Conservation (phyloP, 2,329 filamentous ascomycete genomes). For the Hymenoscyphus infarciens region DNA sequence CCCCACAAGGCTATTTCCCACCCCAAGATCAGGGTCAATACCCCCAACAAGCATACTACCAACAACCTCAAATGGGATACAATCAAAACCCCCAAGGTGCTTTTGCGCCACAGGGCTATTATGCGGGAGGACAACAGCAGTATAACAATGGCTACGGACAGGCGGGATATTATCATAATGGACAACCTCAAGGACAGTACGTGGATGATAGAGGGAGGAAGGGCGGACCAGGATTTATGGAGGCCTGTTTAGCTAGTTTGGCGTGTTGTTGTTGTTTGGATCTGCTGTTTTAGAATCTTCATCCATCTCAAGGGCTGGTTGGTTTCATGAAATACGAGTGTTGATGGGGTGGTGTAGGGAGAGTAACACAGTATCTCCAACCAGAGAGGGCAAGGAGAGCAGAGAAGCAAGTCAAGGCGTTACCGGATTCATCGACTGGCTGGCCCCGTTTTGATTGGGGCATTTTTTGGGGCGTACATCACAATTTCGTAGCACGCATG, state of each 20-base stretch:
- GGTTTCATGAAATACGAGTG: too few relatives aligned
- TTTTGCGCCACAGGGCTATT: slow-evolving; percentile 19
- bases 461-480: not conserved
- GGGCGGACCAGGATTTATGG: slow-evolving; percentile 38
- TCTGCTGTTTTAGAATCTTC: slow-evolving; percentile 41
- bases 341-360: not conserved
- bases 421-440: not conserved
- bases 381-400: not conserved
- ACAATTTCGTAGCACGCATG: not conserved
- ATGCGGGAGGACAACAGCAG: slow-evolving; percentile 1
- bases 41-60: slow-evolving; percentile 18
- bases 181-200: slow-evolving; percentile 37
- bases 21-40: slow-evolving; percentile 13
- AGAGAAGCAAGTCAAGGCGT: not conserved
- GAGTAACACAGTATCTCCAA: not conserved
- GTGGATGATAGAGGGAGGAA: slow-evolving; percentile 35
- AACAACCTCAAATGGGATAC: slow-evolving; percentile 16
- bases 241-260: slow-evolving; percentile 42
- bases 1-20: slow-evolving; percentile 12
- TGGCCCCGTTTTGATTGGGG: not conserved
- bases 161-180: slow-evolving; percentile 22
- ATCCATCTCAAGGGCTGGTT: not conserved
- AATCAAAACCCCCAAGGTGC: not conserved
- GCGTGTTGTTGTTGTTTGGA: slow-evolving; percentile 52
- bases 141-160: slow-evolving; percentile 8